Conservation (phyloP, 2,329 filamentous ascomycete species). For the Fusarium napiforme region DNA sequence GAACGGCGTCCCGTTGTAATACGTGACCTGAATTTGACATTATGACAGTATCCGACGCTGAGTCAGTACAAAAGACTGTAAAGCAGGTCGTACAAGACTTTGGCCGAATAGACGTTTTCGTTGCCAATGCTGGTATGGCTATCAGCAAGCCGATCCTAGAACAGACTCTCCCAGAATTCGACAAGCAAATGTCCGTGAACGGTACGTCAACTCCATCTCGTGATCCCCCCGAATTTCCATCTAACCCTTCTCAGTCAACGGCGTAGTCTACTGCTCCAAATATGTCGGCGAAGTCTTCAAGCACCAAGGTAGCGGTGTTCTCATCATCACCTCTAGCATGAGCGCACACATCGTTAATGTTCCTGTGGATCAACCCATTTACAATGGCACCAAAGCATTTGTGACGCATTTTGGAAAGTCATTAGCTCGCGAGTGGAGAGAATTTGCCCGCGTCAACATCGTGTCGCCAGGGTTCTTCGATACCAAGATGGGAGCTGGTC, state of each 20-base stretch:
- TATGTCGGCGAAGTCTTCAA: constrained; percentile 56
- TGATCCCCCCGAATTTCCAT: fast-evolving
- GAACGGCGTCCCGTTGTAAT: too few relatives aligned
- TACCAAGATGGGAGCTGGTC: constrained; percentile 60
- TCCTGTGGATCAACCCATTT: constrained; percentile 62
- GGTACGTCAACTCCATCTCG: constrained; percentile 10
- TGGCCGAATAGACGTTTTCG: not conserved
- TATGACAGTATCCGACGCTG: not conserved
- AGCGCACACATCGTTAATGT: constrained; percentile 61
- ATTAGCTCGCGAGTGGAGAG: constrained; percentile 64
- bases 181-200: constrained; percentile 62
- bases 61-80: not conserved
- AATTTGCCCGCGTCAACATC: constrained; percentile 65
- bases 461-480: constrained; percentile 61
- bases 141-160: constrained; percentile 67
- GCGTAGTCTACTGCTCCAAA: constrained; percentile 56
- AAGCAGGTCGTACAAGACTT: not conserved
- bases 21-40: not conserved
- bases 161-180: constrained; percentile 61
- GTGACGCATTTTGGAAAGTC: constrained; percentile 64
- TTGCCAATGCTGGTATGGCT: constrained; percentile 3
- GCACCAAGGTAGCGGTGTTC: constrained; percentile 55
- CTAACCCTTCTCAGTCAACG: constrained; percentile 50
- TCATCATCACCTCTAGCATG: constrained; percentile 63
- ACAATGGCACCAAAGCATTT: constrained; percentile 65